Percentiles rank a stretch among this genome's conserved stretches.
Evolutionary conservation across 2,329 filamentous ascomycete species (phyloP).

Genomic region (Alternaria sp.): DNA sequence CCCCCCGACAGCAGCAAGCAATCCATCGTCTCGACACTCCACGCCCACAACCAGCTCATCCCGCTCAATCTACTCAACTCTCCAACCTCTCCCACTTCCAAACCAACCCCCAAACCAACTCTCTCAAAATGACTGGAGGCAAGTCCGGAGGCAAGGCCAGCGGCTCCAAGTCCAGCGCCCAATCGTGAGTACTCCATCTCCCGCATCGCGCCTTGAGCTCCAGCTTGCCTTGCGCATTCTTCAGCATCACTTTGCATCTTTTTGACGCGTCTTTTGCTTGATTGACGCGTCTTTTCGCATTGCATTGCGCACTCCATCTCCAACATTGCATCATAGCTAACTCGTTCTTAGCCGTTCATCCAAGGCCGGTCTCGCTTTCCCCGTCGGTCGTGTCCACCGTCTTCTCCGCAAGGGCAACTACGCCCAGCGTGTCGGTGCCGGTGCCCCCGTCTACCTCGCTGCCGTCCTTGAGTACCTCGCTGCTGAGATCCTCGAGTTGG

Average conservation of each 20-base stretch:
- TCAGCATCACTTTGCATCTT: background rate
- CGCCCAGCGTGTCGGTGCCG: constrained; percentile 98
- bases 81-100: constrained; percentile 36
- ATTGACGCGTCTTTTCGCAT: constrained; percentile 36
- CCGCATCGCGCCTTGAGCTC: constrained; percentile 15
- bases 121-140: constrained; percentile 97
- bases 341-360: constrained; percentile 81
- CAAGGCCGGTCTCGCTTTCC: constrained; percentile 99
- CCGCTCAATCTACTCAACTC: constrained; percentile 22
- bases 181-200: constrained; percentile 77
- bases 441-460: constrained; percentile 94
- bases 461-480: constrained; percentile 98
- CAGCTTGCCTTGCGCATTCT: constrained; percentile 10
- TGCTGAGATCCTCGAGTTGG: constrained; percentile 97
- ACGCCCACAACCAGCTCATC: constrained; percentile 38
- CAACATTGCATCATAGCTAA: constrained; percentile 30
- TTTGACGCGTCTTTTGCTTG: constrained; percentile 13
- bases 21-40: constrained; percentile 49
- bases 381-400: constrained; percentile 98
- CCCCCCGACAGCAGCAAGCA: constrained; percentile 48
- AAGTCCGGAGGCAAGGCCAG: constrained; percentile 99
- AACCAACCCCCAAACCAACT: constrained; percentile 43
- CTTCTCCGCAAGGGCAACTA: constrained; percentile 99
- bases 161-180: constrained; percentile 93
- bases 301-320: constrained; percentile 9